Conservation (phyloP, 75 land plant species). For the Cupressus sempervirens region DNA sequence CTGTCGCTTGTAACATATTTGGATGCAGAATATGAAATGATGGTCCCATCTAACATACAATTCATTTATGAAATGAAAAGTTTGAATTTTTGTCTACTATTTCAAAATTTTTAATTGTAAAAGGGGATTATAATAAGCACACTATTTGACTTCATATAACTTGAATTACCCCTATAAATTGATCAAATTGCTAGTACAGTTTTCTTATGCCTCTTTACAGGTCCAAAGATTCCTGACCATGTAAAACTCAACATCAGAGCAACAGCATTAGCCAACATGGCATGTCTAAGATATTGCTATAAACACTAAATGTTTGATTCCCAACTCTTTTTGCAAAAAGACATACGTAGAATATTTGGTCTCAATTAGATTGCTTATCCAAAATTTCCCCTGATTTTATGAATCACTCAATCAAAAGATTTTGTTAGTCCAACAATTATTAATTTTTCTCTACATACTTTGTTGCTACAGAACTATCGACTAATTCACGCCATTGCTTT, state of each 20-base stretch:
- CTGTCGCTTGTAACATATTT: background rate
- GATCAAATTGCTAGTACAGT: background rate
- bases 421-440: no score
- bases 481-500: no score
- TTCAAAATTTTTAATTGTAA: background rate
- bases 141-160: background rate
- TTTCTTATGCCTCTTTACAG: background rate
- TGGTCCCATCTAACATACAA: background rate
- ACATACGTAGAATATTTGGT: no score
- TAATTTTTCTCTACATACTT: no score
- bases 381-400: no score
- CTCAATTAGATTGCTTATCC: no score
- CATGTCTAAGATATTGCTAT: no score
- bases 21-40: background rate
- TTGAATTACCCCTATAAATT: background rate
- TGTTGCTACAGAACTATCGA: no score
- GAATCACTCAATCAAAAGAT: no score
- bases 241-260: background rate
- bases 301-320: no score
- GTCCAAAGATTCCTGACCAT: background rate
- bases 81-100: background rate
- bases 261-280: background rate
- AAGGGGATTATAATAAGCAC: background rate
- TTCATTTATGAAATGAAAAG: background rate
- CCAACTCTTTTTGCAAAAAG: no score